A percentile compares a stretch with the other conserved stretches of the same genome.
Evolutionary conservation across 1,284 basidiomycete species (phyloP).

Genomic region (Rhodotorula sp.): DNA sequence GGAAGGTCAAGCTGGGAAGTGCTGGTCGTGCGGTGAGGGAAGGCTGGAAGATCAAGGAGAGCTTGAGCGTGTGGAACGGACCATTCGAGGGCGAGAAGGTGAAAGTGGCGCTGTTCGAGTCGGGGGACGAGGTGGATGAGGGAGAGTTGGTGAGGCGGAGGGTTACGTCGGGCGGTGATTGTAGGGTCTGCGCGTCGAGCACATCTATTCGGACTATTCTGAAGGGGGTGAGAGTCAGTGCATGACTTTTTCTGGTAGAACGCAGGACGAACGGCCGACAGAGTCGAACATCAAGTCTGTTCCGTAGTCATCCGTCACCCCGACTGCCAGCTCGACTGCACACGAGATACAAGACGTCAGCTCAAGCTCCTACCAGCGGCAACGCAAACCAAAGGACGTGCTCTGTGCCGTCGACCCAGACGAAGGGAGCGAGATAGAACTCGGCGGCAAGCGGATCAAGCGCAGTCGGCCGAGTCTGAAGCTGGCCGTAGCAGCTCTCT

Average conservation of each 20-base stretch:
- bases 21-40: neutral
- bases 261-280: slow-evolving; percentile 16
- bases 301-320: slow-evolving; percentile 37
- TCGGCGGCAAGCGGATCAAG: slow-evolving; percentile 31
- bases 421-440: slow-evolving; percentile 4
- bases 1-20: slow-evolving; percentile 2
- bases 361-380: no score
- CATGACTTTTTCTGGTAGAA: no score
- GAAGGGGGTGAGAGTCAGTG: neutral
- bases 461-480: slow-evolving; percentile 29
- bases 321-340: slow-evolving; percentile 31
- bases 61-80: slow-evolving; percentile 19
- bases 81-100: slow-evolving; percentile 24
- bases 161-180: neutral
- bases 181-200: neutral
- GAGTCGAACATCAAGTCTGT: slow-evolving; percentile 25
- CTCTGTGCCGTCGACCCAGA: neutral
- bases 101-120: neutral
- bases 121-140: neutral
- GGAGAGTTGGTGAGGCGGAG: neutral
- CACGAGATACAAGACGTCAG: neutral
- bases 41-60: neutral
- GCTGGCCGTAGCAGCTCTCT: neutral
- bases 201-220: slow-evolving; percentile 2
- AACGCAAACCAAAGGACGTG: neutral